Evolutionary conservation across 306 rosid species (phyloP).

Genomic region (Cotoneaster glaucophyllus): DNA sequence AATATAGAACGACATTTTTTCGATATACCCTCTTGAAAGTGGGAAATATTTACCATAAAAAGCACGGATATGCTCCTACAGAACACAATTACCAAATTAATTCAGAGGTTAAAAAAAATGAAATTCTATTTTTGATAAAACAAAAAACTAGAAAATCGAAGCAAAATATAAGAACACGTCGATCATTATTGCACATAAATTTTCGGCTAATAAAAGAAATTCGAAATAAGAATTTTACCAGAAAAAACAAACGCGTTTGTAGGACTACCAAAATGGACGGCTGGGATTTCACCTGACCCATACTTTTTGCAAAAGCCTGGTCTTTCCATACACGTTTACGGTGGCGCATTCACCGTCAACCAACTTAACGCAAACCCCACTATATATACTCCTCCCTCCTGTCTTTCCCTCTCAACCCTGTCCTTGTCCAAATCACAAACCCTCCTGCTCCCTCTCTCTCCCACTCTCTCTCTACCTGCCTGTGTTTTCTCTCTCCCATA

Average conservation of each 20-base stretch:
- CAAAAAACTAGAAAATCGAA: neutral
- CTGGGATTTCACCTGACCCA: neutral
- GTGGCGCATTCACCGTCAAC: neutral
- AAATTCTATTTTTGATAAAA: neutral
- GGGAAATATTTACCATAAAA: neutral
- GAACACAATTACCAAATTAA: neutral
- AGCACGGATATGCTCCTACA: neutral
- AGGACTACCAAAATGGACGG: neutral
- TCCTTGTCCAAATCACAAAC: neutral
- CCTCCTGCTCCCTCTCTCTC: neutral
- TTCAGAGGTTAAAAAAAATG: neutral
- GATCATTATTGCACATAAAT: neutral
- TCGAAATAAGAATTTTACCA: neutral
- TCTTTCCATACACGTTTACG: neutral
- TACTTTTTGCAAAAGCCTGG: neutral
- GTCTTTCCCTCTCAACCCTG: neutral
- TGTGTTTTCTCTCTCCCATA: neutral
- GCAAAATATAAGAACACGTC: neutral
- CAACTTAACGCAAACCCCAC: neutral
- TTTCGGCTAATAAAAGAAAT: neutral
- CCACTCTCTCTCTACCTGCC: neutral
- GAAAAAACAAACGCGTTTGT: neutral
- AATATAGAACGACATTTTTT: too few relatives aligned
- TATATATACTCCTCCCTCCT: neutral
- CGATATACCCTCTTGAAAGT: neutral